These are phyloP conservation scores for Metarhizium guizhouense DNA, from an alignment of 2,329 filamentous ascomycete genomes.

Conservation along the genomic window DNA sequence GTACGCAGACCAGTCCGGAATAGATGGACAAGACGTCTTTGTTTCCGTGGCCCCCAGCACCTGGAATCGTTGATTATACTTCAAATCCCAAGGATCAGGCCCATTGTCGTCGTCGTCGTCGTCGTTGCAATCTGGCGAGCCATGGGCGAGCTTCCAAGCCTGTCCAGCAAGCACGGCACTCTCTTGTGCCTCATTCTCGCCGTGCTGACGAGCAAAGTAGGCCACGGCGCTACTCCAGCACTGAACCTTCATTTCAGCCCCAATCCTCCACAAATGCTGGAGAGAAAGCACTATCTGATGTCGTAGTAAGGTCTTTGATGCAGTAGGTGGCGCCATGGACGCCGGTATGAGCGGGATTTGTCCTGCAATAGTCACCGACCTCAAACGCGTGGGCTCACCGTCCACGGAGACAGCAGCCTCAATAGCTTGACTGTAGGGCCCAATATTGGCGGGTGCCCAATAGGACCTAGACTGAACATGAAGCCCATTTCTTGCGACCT, in stretches of 20 bases:
- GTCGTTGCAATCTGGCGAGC: constrained; percentile 34
- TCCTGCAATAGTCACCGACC: constrained; percentile 63
- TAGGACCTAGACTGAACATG: constrained; percentile 93
- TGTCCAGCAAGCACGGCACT: constrained; percentile 33
- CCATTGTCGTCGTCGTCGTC: constrained; percentile 37
- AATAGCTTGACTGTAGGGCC: constrained; percentile 89
- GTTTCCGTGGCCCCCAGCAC: constrained; percentile 25
- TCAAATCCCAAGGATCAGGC: constrained; percentile 61
- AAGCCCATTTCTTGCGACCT: constrained; percentile 47
- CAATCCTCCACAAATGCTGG: constrained; percentile 86
- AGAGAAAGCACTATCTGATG: constrained; percentile 63
- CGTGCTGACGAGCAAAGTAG: constrained; percentile 48
- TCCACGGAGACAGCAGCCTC: constrained; percentile 29
- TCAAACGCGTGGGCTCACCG: constrained; percentile 13
- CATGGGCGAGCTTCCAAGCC: constrained; percentile 40
- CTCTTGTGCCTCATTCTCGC: constrained; percentile 16
- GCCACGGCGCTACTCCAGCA: constrained; percentile 71
- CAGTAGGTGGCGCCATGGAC: constrained; percentile 56
- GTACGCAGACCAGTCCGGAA: constrained; percentile 45
- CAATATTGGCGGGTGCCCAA: constrained; percentile 97
- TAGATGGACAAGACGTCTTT: constrained; percentile 13
- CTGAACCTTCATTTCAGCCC: constrained; percentile 57
- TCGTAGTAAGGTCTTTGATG: constrained; percentile 30
- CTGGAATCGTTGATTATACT: constrained; percentile 45
- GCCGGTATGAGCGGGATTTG: constrained; percentile 84